phyloP scores from a whole-genome alignment of 371 early-diverging fungal species.

The Batkoa obscura region DNA sequence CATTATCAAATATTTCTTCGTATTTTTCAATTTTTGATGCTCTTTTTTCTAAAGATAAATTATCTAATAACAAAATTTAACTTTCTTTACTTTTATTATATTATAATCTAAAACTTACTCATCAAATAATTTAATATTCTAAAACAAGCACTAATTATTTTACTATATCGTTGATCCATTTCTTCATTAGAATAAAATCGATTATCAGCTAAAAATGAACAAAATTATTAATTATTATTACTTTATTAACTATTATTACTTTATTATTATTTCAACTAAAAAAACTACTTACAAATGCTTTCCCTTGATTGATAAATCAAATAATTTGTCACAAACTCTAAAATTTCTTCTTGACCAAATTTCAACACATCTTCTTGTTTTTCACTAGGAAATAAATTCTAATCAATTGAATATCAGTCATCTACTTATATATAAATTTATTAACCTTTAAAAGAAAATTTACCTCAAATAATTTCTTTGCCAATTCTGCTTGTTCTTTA shows the following conservation, averaged over 20 bases:
- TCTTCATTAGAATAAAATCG: constrained; percentile 40
- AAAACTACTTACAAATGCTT: constrained; percentile 16
- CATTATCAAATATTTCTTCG: constrained; percentile 21
- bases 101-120: constrained; percentile 11
- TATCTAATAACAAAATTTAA: not conserved
- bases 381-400: constrained; percentile 30
- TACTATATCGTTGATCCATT: constrained; percentile 32
- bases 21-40: constrained; percentile 19
- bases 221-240: not conserved
- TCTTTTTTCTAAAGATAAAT: not conserved
- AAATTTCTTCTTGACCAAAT: constrained; percentile 34
- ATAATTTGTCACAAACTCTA: constrained; percentile 30
- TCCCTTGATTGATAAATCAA: constrained; percentile 34
- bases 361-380: constrained; percentile 28
- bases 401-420: not conserved
- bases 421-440: no score
- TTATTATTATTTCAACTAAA: not conserved
- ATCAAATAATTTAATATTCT: constrained; percentile 27
- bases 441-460: not conserved
- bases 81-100: no score
- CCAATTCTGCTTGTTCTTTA: constrained; percentile 28
- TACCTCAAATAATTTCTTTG: constrained; percentile 31
- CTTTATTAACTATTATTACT: no score
- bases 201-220: constrained; percentile 21
- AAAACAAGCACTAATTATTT: constrained; percentile 29